Evolutionary conservation across 2,329 filamentous ascomycete genomes (phyloP).

Genomic region (Fusarium redolens): DNA sequence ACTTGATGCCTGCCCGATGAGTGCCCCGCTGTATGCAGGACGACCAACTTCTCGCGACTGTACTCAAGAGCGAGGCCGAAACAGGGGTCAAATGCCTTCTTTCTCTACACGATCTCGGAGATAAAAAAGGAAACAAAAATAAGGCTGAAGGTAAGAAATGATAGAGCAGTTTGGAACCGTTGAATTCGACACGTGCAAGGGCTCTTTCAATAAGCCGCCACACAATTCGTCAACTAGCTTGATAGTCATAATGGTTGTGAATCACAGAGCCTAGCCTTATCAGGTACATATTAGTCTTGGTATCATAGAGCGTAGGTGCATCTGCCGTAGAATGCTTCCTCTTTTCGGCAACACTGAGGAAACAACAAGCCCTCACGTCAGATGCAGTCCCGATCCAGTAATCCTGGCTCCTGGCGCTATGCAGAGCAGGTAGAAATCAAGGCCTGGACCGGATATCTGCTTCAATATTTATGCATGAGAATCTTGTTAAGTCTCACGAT

Average conservation of each 20-base stretch:
- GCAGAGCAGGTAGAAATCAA: neutral
- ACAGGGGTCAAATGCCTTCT: accelerated
- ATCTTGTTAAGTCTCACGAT: too few species aligned
- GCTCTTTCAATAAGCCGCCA: neutral
- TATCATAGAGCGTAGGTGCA: neutral
- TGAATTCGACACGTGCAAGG: neutral
- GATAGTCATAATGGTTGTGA: neutral
- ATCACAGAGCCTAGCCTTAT: neutral
- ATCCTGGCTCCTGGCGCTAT: neutral
- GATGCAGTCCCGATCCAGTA: neutral
- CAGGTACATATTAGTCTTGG: neutral
- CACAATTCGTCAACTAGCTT: neutral
- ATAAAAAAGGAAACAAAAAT: accelerated
- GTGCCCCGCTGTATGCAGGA: slow-evolving; percentile 3
- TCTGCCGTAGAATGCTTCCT: neutral
- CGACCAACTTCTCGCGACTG: slow-evolving; percentile 12
- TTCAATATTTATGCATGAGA: neutral
- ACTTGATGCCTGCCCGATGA: neutral
- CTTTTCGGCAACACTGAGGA: neutral
- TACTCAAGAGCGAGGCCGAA: slow-evolving; percentile 27
- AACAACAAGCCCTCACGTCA: neutral
- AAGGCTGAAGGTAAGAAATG: too few species aligned
- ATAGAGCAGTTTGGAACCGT: neutral
- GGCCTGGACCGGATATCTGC: neutral
- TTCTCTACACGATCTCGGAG: accelerated